A percentile compares a stretch with the other conserved stretches of the same genome.
Conservation (phyloP, 73 alveolate species). For the Paramecium sexaurelia region DNA sequence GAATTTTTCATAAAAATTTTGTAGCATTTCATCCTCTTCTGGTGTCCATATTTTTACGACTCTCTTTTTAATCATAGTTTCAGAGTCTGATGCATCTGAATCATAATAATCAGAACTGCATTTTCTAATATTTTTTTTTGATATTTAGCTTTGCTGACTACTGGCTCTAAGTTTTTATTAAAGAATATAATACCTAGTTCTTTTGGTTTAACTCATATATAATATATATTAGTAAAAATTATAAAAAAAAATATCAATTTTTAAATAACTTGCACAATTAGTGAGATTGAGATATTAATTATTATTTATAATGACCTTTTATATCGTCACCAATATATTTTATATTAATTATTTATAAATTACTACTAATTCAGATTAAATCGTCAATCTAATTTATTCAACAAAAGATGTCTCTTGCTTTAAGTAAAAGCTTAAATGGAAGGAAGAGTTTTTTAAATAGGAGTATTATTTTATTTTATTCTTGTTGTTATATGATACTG, state of each 20-base stretch:
- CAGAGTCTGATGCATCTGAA: slow-evolving; percentile 5
- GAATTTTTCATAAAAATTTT: not conserved
- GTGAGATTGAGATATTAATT: not conserved
- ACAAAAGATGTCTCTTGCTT: not conserved
- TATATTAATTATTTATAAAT: not conserved
- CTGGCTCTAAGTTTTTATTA: not conserved
- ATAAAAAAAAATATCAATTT: not conserved
- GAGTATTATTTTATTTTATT: not conserved
- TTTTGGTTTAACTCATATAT: not conserved
- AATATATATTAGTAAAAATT: not conserved
- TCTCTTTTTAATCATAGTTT: slow-evolving; percentile 47
- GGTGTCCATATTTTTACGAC: slow-evolving; percentile 65
- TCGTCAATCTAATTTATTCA: not conserved
- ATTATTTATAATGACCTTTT: not conserved
- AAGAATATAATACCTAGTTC: not conserved
- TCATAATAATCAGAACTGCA: slow-evolving; percentile 23
- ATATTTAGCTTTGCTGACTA: not conserved
- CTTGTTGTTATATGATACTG: not conserved
- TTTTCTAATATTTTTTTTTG: not conserved
- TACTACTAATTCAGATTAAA: not conserved
- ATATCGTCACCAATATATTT: not conserved
- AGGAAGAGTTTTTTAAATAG: slow-evolving; percentile 1
- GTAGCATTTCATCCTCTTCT: slow-evolving; percentile 63
- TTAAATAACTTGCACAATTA: not conserved
- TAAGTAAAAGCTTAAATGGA: not conserved